A percentile compares a stretch with the other conserved stretches of the same genome.
Evolutionary conservation across 345 rosid species (phyloP).

Genomic region (Chamaenerion angustifolium): DNA sequence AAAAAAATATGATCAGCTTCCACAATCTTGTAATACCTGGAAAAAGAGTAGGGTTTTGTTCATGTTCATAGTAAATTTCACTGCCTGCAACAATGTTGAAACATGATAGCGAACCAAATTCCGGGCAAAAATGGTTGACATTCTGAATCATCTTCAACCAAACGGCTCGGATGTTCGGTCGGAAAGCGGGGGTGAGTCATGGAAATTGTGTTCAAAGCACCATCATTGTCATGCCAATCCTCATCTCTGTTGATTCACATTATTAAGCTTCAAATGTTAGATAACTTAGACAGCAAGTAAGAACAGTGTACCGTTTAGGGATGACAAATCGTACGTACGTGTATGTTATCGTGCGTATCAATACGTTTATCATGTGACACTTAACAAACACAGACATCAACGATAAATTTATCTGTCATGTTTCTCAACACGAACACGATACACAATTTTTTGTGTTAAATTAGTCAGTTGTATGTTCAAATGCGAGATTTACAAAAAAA

Average conservation of each 20-base stretch:
- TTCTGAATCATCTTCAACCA: slow-evolving; percentile 38
- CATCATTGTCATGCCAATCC: slow-evolving; percentile 95
- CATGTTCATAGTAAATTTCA: neutral
- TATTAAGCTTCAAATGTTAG: neutral
- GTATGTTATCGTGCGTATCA: no score
- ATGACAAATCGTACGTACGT: no score
- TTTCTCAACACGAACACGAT: no score
- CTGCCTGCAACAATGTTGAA: neutral
- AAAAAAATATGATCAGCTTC: slow-evolving; percentile 83
- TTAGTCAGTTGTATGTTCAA: no score
- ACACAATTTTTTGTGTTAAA: no score
- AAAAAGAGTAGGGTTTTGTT: neutral
- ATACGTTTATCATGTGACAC: no score
- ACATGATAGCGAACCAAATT: slow-evolving; percentile 51
- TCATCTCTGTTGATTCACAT: slow-evolving; percentile 45
- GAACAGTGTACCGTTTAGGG: no score
- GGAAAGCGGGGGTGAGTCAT: slow-evolving; percentile 90
- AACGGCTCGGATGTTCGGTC: slow-evolving; percentile 45
- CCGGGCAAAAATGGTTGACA: slow-evolving; percentile 64
- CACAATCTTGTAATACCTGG: slow-evolving; percentile 87
- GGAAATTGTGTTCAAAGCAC: slow-evolving; percentile 85
- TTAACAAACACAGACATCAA: no score
- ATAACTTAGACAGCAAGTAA: neutral
- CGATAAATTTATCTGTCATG: no score
- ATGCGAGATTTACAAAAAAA: no score